phyloP scores from a whole-genome alignment of 805 yeast species.

The Wickerhamiella australiensis region DNA sequence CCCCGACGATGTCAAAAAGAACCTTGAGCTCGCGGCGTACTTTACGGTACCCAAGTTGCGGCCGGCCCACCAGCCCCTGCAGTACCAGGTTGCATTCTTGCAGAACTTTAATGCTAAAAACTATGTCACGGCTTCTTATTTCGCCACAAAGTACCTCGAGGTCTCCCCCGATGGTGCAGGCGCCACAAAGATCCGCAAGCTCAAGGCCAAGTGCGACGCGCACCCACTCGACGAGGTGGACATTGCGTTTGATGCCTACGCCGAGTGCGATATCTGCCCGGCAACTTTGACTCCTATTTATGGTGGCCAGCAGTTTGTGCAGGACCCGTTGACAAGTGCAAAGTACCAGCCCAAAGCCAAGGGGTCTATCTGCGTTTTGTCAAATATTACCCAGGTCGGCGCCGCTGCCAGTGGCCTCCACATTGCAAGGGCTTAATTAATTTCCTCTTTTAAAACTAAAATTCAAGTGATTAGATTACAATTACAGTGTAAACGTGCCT shows the following conservation, averaged over 20 bases:
- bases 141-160: conserved; percentile 72
- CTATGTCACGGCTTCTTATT: conserved; percentile 75
- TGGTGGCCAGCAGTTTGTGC: conserved; percentile 51
- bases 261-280: conserved; percentile 84
- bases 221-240: conserved; percentile 77
- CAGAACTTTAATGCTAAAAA: conserved; percentile 83
- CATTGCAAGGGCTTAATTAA: conserved; percentile 1
- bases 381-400: conserved; percentile 69
- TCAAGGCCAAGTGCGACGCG: conserved; percentile 68
- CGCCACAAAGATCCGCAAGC: conserved; percentile 76
- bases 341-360: conserved; percentile 63
- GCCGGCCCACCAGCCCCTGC: conserved; percentile 72
- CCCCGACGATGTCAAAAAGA: conserved; percentile 55
- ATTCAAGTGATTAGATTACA: too few species aligned
- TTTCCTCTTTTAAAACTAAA: background rate
- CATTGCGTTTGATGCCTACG: conserved; percentile 84
- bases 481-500: too few species aligned
- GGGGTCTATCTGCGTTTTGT: conserved; percentile 68
- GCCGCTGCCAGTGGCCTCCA: conserved; percentile 87
- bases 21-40: conserved; percentile 89
- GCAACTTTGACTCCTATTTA: conserved; percentile 81
- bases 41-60: conserved; percentile 78
- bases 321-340: conserved; percentile 85
- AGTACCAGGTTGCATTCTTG: conserved; percentile 89
- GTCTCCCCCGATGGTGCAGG: conserved; percentile 54